These are phyloP conservation scores for Apiospora kogelbergensis DNA, from an alignment of 2,329 filamentous ascomycete species.

Conservation along the genomic window DNA sequence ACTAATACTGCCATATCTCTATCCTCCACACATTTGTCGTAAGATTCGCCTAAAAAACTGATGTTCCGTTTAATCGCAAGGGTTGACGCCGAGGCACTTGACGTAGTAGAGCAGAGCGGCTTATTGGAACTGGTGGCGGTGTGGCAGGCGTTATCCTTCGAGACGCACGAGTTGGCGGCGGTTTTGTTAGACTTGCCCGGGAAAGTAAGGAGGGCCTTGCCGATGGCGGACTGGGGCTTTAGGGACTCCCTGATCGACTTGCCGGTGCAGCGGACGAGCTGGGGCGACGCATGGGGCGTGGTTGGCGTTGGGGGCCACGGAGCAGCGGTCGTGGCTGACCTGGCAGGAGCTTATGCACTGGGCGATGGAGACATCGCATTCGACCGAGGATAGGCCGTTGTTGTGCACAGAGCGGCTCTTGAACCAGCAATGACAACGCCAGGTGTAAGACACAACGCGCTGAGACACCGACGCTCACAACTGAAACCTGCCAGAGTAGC, in stretches of 20 bases:
- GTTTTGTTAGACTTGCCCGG: not conserved
- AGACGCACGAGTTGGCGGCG: not conserved
- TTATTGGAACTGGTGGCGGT: not conserved
- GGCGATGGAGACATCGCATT: not conserved
- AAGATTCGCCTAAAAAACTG: too few relatives aligned
- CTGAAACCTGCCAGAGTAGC: too few relatives aligned
- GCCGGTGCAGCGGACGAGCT: constrained; percentile 3
- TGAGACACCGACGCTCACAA: too few relatives aligned
- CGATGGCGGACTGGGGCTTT: constrained; percentile 3
- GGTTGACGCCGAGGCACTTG: constrained; percentile 1
- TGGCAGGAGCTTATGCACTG: constrained; percentile 7
- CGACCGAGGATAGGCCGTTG: not conserved
- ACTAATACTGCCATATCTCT: not conserved
- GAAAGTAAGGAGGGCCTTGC: not conserved
- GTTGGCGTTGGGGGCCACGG: not conserved
- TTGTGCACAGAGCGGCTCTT: too few relatives aligned
- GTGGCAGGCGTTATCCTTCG: not conserved
- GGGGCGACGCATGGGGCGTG: not conserved
- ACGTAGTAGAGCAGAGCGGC: not conserved
- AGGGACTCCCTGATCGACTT: not conserved
- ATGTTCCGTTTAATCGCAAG: not conserved
- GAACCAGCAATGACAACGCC: too few relatives aligned
- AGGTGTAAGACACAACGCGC: too few relatives aligned
- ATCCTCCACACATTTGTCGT: not conserved
- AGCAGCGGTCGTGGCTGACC: not conserved